Conservation (phyloP, 2,329 filamentous ascomycete species). For the Didymella pomorum region DNA sequence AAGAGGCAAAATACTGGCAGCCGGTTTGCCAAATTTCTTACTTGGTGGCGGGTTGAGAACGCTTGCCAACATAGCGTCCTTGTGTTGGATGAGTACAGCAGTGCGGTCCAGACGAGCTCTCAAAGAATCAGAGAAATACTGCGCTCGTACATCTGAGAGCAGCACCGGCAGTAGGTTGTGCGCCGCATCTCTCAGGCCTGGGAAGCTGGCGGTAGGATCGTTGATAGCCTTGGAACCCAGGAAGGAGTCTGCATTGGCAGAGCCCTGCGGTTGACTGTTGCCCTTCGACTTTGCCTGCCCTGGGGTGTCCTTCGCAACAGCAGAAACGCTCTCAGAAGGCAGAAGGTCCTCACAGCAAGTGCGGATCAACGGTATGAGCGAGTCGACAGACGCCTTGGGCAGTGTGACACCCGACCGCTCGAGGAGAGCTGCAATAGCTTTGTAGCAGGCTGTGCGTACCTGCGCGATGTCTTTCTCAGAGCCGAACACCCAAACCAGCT, state of each 20-base stretch:
- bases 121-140: slow-evolving; percentile 72
- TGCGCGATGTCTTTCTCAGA: slow-evolving; percentile 58
- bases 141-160: slow-evolving; percentile 70
- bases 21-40: slow-evolving; percentile 66
- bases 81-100: slow-evolving; percentile 74
- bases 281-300: slow-evolving; percentile 53
- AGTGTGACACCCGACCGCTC: slow-evolving; percentile 70
- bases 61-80: slow-evolving; percentile 79
- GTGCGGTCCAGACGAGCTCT: slow-evolving; percentile 82
- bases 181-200: slow-evolving; percentile 65
- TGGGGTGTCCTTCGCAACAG: slow-evolving; percentile 49
- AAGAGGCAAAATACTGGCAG: slow-evolving; percentile 81
- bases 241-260: slow-evolving; percentile 76
- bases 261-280: slow-evolving; percentile 43
- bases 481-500: slow-evolving; percentile 74
- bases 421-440: slow-evolving; percentile 66
- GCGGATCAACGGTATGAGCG: slow-evolving; percentile 68
- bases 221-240: slow-evolving; percentile 56
- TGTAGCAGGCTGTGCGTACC: slow-evolving; percentile 69
- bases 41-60: slow-evolving; percentile 77
- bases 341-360: slow-evolving; percentile 79
- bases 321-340: slow-evolving; percentile 49
- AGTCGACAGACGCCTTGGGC: slow-evolving; percentile 69
- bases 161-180: slow-evolving; percentile 67
- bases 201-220: slow-evolving; percentile 48